Base-by-base conservation (phyloP, 2,329 filamentous ascomycete genomes). In the Phaeosphaeria sp. region DNA sequence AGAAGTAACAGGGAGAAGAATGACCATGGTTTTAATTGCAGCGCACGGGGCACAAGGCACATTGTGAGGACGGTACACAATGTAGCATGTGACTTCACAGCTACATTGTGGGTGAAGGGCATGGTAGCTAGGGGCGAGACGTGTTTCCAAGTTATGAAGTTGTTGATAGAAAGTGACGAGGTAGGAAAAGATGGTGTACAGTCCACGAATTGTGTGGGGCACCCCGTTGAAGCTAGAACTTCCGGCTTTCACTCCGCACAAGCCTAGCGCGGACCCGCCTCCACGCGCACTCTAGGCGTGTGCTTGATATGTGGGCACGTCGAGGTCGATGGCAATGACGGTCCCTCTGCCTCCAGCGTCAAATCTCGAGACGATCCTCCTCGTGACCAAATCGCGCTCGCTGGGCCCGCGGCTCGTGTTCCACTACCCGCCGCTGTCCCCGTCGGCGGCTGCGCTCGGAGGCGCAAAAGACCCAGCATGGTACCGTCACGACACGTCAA, bases 321-420 rank as follows among this genome's bases (percentile, higher is more conserved):
- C 25, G 54, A 49, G 11, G 30, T 11, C 30, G 30, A 36, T 36
- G 30, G 17, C 46, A 57, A 73, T 74, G 71, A 62, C 68, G 30
- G 36, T 56, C 1, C 53, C 58, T 52, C 72, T 77, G 25, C 72
- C 74, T 46, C 73, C 73, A 7, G 68, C 73, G 10, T 75, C 74
- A 13, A 72, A 73, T 54, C 75, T 79, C n/a, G 72, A 77, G 55
- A 72, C 77, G 25, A 76, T 79, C 54, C 71, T 79, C 17, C 72
- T 79, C n/a, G 69, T 79, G 17, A 77, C 72, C 17, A 72, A 76
- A 59, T 77, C 74, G 58, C 75, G 74, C 48, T 75, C 72, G 18
- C 75, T 75, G 25, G 75, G 76, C 6, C 74, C 75, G 2, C 74
- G 74, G 7, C 73, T 79, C n/a, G 75, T 79, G 39, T 79, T 79